A percentile compares a stretch with the other conserved stretches of the same genome.
Evolutionary conservation across 305 asterid genomes (phyloP).

Genomic region (Fraxinus ornus): DNA sequence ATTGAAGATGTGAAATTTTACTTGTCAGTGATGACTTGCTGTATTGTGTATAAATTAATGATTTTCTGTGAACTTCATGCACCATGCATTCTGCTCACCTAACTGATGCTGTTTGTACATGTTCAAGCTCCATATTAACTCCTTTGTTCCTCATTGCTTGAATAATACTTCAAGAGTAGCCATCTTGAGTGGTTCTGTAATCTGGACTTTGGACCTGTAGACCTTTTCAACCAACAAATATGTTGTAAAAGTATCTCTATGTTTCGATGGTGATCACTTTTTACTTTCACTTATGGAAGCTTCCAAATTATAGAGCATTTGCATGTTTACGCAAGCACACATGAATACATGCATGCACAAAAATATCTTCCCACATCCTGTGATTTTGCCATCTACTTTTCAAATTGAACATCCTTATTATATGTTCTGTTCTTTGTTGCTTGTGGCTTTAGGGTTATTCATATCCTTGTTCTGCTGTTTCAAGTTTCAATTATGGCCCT

Average conservation of each 20-base stretch:
- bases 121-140: not conserved
- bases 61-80: conserved; percentile 2
- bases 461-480: not conserved
- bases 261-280: not conserved
- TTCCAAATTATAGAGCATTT: not conserved
- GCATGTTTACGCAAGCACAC: not conserved
- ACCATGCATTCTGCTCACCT: conserved; percentile 5
- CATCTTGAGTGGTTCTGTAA: not conserved
- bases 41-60: not conserved
- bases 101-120: not conserved
- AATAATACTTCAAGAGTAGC: not conserved
- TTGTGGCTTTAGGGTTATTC: not conserved
- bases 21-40: not conserved
- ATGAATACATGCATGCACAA: not conserved
- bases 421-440: not conserved
- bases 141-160: not conserved
- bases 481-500: not conserved
- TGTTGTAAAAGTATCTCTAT: not conserved
- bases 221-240: not conserved
- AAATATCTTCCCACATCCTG: not conserved
- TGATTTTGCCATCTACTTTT: not conserved
- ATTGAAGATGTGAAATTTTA: not conserved
- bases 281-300: not conserved
- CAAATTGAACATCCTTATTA: not conserved
- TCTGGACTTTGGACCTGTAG: not conserved